These are phyloP conservation scores for Hymenoscyphus linearis DNA, from an alignment of 2,329 filamentous ascomycete species.

Conservation along the genomic window DNA sequence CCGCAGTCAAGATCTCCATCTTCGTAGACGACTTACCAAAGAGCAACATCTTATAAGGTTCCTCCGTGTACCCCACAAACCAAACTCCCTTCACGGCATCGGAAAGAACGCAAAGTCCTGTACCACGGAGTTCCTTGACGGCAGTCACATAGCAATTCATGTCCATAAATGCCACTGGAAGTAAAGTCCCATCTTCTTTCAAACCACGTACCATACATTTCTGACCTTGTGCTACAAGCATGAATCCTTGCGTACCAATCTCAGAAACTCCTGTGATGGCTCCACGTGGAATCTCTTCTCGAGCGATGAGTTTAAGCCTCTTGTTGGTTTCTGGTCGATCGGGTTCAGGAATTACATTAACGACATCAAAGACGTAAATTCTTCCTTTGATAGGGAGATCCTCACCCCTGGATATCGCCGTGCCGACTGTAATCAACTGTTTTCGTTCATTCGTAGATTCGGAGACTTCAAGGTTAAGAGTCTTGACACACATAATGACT, in stretches of 20 bases:
- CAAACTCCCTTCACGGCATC: conserved; percentile 92
- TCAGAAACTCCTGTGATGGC: conserved; percentile 83
- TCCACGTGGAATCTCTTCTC: conserved; percentile 86
- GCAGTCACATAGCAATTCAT: conserved; percentile 90
- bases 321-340: conserved; percentile 79
- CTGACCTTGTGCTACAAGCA: conserved; percentile 88
- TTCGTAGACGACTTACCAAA: conserved; percentile 81
- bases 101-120: conserved; percentile 79
- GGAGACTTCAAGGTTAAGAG: conserved; percentile 80
- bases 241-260: conserved; percentile 80
- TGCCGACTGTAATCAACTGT: conserved; percentile 78
- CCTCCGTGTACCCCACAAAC: conserved; percentile 95
- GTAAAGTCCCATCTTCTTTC: conserved; percentile 87
- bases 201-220: conserved; percentile 96
- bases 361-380: conserved; percentile 87
- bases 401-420: conserved; percentile 80
- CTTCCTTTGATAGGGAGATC: conserved; percentile 81
- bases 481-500: conserved; percentile 74
- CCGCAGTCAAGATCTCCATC: conserved; percentile 73
- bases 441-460: conserved; percentile 85
- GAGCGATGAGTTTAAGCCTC: conserved; percentile 77
- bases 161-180: conserved; percentile 95
- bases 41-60: conserved; percentile 91
- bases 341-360: conserved; percentile 85
- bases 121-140: conserved; percentile 76